A percentile compares a stretch with the other conserved stretches of the same genome.
These are phyloP conservation scores for Metarhizium robertsii DNA, from an alignment of 2,329 filamentous ascomycete species.

Conservation along the genomic window DNA sequence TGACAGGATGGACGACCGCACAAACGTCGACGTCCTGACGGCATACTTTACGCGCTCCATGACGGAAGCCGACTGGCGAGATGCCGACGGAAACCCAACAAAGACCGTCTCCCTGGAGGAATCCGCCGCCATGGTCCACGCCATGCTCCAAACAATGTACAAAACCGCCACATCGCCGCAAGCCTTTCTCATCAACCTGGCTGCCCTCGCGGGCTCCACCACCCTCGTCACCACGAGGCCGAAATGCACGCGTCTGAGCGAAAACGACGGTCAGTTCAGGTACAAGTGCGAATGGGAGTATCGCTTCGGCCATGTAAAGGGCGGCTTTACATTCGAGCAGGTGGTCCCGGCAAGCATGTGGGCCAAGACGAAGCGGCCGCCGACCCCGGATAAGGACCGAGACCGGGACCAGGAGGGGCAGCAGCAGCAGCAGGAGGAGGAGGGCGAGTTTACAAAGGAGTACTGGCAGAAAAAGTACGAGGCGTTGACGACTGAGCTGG, in stretches of 20 bases:
- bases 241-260: slow-evolving; percentile 33
- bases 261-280: slow-evolving; percentile 28
- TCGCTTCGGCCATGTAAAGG: slow-evolving; percentile 41
- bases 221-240: slow-evolving; percentile 36
- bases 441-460: slow-evolving; percentile 19
- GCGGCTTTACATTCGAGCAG: slow-evolving; percentile 43
- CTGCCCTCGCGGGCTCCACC: slow-evolving; percentile 45
- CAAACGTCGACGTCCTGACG: slow-evolving; percentile 49
- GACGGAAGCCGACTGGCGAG: slow-evolving; percentile 41
- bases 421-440: not conserved
- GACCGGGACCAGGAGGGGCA: slow-evolving; percentile 7
- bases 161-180: slow-evolving; percentile 41
- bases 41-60: slow-evolving; percentile 43
- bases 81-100: slow-evolving; percentile 33
- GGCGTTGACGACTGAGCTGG: slow-evolving; percentile 50
- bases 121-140: slow-evolving; percentile 41
- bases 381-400: slow-evolving; percentile 8
- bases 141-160: slow-evolving; percentile 43
- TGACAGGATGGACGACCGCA: slow-evolving; percentile 33
- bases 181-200: slow-evolving; percentile 49
- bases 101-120: slow-evolving; percentile 40
- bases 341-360: slow-evolving; percentile 34
- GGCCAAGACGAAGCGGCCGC: slow-evolving; percentile 21
- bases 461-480: slow-evolving; percentile 45
- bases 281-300: slow-evolving; percentile 49